Evolutionary conservation across 306 rosid species (phyloP), one percentile per base, ranked within the genome.

Genomic region (Gynostemma pentaphyllum): DNA sequence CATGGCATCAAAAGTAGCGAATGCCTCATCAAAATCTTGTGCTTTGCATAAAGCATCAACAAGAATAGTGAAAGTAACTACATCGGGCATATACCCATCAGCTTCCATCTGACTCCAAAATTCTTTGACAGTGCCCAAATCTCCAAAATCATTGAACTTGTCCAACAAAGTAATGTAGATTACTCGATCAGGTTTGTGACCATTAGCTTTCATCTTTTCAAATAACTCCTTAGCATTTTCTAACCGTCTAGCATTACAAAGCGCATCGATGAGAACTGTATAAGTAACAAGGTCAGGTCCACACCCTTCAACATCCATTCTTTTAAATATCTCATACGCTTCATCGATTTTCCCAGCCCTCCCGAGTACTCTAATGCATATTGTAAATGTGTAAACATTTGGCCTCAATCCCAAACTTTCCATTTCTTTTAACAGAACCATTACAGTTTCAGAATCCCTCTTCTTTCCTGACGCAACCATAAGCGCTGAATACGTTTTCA

Each of bases 281-380:
- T 82, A 91, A 64, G 98, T 91, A 79, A 91, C 67, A 70, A 86
- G 96, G 77, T 88, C 96, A 22, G 98, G 92, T 37, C 92, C 82
- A 23, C 95, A 91, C 55, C 95, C 95, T 74, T 82, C 95, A 2
- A 84, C 82, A 7, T 88, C 90, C 98, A 91, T 88, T 74, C 83
- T 76, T 79, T 79, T 86, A 47, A 91, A 76, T 70, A 91, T 72
- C 40, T 50, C 81, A 75, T 72, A 83, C 0, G 96, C 95, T 72
- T 84, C 95, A 16, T 88, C 83, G 45, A 84, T 83, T 68, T 75
- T 88, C 68, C 98, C 96, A 0, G 87, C 95, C 73, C 83, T 86
- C 23, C 96, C 98, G 22, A 92, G 95, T 5, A 74, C 96, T 70
- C 96, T 82, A 46, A 92, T 92, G 75, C 98, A 92, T 74, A 88